Base-by-base conservation (phyloP, 202 grass and related monocot genomes). In the Saccharum hybrid region DNA sequence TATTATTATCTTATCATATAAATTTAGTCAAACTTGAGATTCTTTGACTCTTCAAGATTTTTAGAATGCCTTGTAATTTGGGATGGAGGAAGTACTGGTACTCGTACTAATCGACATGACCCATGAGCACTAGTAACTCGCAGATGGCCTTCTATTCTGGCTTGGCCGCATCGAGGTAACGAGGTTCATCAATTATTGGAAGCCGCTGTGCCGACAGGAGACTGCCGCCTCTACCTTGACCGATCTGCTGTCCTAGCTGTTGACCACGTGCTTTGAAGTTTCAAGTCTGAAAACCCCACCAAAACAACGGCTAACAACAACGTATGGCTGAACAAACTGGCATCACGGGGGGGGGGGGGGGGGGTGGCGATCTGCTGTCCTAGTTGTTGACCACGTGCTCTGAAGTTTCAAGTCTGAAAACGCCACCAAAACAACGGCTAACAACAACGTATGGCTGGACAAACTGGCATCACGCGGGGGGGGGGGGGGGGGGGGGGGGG, bases 261-360 rank as follows among this genome's bases (percentile, higher is more conserved):
- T 83, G 72, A 68, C 72, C 45, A 33, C 14, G 46, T 71, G 83
- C 45, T 36, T 22, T 75, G 67, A 40, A 41, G 5, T 59, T 16
- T 74, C 41, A 52, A 52, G 5, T 67, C 38, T 81, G 62, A 67
- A 68, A 34, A 4, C 74, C 23, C 48, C 23, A 52, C 63, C 6
- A 52, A 52, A 52, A 52, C 12, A 66, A 54, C 59, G 15, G 71
- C n/a, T 61, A 26, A 18, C 4, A n/a, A n/a, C n/a, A 34, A 43
- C 4, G 49, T n/a, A 2, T 56, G 51, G 51, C 51, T 56, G 51
- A 18, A 7, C 51, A 19, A 54, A 54, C 6, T 19, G 51, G 51
- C 51, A 54, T 19, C 51, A 18, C 6, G 34, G 34, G 34, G 51
- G 48, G 48, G n/a, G n/a, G n/a, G n/a, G n/a, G n/a, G n/a, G n/a